These are phyloP conservation scores for Venturia asperata DNA, from an alignment of 2,329 filamentous ascomycete genomes.

Conservation along the genomic window DNA sequence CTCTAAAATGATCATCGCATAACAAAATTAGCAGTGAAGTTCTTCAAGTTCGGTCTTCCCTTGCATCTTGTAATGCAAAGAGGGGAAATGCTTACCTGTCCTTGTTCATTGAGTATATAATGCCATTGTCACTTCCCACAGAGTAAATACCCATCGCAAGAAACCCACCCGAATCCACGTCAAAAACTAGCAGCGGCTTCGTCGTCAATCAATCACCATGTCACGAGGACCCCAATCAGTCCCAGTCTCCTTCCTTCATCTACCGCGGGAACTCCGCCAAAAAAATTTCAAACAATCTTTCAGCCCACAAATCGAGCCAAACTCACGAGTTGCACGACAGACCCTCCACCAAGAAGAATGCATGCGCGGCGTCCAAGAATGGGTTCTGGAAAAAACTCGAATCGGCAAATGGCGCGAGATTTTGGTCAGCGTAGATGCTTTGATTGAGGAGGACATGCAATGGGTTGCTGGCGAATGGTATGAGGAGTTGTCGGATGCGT, in stretches of 20 bases:
- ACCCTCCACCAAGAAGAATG: not conserved
- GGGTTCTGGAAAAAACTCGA: not conserved
- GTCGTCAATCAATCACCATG: not conserved
- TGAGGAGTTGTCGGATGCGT: not conserved
- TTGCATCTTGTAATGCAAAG: not conserved
- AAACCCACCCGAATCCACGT: not conserved
- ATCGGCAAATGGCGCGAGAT: slow-evolving; percentile 1
- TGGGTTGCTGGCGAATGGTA: not conserved
- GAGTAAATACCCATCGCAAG: not conserved
- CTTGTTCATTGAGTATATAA: not conserved
- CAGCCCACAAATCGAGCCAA: not conserved
- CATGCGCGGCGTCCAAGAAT: not conserved
- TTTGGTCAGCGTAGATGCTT: not conserved
- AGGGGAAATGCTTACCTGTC: not conserved
- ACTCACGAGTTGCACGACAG: not conserved
- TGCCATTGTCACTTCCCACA: not conserved
- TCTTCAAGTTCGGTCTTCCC: not conserved
- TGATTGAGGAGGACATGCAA: not conserved
- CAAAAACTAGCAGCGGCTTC: no score
- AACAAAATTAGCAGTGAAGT: not conserved
- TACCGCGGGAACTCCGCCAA: not conserved
- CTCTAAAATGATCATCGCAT: not conserved
- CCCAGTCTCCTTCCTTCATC: not conserved
- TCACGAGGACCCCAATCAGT: not conserved
- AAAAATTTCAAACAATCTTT: slow-evolving; percentile 4